Base-by-base conservation (phyloP, 2,329 filamentous ascomycete species). In the Lecanosticta acicola region DNA sequence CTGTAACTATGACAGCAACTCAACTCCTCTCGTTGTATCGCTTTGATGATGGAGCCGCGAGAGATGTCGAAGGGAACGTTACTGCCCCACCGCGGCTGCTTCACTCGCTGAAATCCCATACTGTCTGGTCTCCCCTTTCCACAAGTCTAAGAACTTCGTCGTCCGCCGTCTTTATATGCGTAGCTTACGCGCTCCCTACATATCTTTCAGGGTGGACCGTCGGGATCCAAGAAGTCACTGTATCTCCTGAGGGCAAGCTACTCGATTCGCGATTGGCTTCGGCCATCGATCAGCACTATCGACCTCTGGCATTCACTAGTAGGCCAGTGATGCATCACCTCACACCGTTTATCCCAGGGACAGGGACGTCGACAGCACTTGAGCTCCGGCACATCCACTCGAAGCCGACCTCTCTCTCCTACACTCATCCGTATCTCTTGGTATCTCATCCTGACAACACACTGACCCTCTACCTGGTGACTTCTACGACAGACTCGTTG, bases 361-460 rank as follows among this genome's bases (percentile, higher is more conserved):
- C 48, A 9, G 51, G 49, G 20, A 36, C 24, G 11, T 43, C 48
- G 3, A 41, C 46, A 1, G 43, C 55, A 1, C 41, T 55, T 5
- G 61, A 65, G 48, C 33, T 57, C 18, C 53, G 51, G 41, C 52
- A 65, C 41, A 58, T 64, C 11, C 63, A 67, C 36, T 60, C 70
- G 1, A 69, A 71, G 45, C 71, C 73, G 9, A 72, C 68, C 1
- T 72, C 71, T 0, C 59, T 74, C 42, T 80, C 78, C 2, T 79
- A 80, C 48, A 71, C 71, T 0, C 88, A 94, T 63, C 90, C 90
- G 1, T 95, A 94, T 61, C 78, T 96, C 2, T 76, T 96, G 8
- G 84, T 84, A 2, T 86, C 87, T 0, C 80, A 94, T 53, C 81
- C 85, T 0, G 89, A 96, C 66, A 96, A 96, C 61, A 95, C 90